Percentiles rank a stretch among this genome's conserved stretches.
Conservation (phyloP, 345 rosid genomes). For the Eucalyptus brandiana region DNA sequence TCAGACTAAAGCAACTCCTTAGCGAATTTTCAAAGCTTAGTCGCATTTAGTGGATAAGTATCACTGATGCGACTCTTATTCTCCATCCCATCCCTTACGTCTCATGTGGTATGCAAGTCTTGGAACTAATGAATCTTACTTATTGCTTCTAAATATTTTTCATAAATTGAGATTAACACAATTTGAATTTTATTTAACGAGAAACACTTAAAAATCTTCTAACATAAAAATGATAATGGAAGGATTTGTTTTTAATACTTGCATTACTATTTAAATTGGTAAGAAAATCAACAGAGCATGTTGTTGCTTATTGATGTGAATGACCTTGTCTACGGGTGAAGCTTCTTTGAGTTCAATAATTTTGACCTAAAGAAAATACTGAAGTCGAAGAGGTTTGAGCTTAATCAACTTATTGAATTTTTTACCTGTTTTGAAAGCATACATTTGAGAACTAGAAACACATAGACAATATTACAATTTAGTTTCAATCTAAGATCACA, state of each 20-base stretch:
- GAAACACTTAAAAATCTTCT: no score
- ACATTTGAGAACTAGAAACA: not conserved
- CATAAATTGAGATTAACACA: not conserved
- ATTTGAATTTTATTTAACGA: no score
- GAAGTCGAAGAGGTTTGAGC: no score
- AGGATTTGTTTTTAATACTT: no score
- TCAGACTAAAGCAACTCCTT: not conserved
- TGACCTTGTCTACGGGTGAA: no score
- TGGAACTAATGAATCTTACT: not conserved
- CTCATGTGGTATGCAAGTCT: not conserved
- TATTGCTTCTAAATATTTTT: not conserved
- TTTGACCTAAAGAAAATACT: no score
- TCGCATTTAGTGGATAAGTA: no score
- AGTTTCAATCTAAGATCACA: not conserved
- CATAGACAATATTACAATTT: not conserved
- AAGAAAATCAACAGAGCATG: no score
- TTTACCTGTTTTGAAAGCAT: not conserved
- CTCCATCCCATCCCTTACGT: not conserved
- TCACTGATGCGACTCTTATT: not conserved
- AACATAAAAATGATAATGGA: no score
- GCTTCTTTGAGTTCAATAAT: no score
- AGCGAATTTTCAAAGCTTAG: not conserved
- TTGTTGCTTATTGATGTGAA: no score
- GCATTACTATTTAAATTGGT: no score
- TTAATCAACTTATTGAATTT: not conserved